These are phyloP conservation scores for Cronartium quercuum DNA, from an alignment of 1,284 basidiomycete species.

Conservation along the genomic window DNA sequence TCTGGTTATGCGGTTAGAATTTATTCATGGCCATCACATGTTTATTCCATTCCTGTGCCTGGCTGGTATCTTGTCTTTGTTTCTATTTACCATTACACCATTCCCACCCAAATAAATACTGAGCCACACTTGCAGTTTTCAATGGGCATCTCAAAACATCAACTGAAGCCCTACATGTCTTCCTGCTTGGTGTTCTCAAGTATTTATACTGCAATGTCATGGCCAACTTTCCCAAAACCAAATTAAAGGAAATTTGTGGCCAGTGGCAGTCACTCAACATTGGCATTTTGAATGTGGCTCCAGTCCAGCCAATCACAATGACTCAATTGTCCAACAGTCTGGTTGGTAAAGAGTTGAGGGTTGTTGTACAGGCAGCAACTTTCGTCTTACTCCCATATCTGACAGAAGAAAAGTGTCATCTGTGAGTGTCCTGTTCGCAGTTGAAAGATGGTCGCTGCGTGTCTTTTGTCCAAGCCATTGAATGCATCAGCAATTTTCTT, in stretches of 20 bases:
- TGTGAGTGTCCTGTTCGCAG: too few relatives aligned
- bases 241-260: neutral
- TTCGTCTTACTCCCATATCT: too few relatives aligned
- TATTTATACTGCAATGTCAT: neutral
- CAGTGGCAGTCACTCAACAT: neutral
- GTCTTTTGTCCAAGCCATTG: too few relatives aligned
- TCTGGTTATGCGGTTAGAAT: neutral
- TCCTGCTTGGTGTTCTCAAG: neutral
- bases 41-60: neutral
- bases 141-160: neutral
- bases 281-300: neutral
- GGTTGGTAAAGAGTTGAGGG: too few relatives aligned
- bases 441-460: too few relatives aligned
- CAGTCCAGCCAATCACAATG: neutral
- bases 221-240: neutral
- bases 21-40: neutral
- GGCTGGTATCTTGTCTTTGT: neutral
- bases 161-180: neutral
- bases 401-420: too few relatives aligned
- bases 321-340: too few relatives aligned
- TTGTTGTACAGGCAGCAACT: too few relatives aligned
- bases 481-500: too few relatives aligned
- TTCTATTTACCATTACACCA: neutral
- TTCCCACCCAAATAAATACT: neutral
- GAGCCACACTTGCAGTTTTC: neutral